Percentiles rank a stretch among this genome's conserved stretches.
These are phyloP conservation scores for Annulohypoxylon bovei DNA, from an alignment of 495 filamentous ascomycete species.

Conservation along the genomic window DNA sequence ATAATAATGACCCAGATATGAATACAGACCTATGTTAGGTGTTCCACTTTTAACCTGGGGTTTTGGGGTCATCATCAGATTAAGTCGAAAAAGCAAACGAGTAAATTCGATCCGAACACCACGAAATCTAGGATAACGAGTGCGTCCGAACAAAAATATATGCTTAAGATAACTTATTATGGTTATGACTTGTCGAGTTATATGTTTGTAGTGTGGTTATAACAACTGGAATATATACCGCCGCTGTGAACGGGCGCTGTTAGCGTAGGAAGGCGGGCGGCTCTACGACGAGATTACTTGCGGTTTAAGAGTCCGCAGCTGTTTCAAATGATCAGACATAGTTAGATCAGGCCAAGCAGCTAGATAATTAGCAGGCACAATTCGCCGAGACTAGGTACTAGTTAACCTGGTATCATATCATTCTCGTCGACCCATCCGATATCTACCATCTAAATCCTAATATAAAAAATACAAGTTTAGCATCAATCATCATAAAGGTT, in stretches of 20 bases:
- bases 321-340: not conserved
- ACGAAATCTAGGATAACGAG: not conserved
- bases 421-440: not conserved
- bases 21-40: too few relatives aligned
- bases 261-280: not conserved
- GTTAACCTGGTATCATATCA: not conserved
- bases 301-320: not conserved
- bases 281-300: not conserved
- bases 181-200: not conserved
- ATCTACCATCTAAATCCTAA: not conserved
- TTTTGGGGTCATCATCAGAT: slow-evolving; percentile 7
- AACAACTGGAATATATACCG: too few relatives aligned
- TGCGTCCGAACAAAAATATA: not conserved
- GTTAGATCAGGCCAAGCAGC: not conserved
- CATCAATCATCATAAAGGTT: slow-evolving; percentile 41
- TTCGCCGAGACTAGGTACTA: not conserved
- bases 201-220: not conserved
- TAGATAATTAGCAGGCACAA: not conserved
- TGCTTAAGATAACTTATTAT: not conserved
- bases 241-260: not conserved
- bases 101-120: not conserved
- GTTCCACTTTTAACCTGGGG: slow-evolving; percentile 15
- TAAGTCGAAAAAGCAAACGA: slow-evolving; percentile 5
- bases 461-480: slow-evolving; percentile 1
- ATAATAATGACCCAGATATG: not conserved